These are phyloP conservation scores for Fusarium sp. DNA, from an alignment of 2,329 filamentous ascomycete species.

Conservation along the genomic window DNA sequence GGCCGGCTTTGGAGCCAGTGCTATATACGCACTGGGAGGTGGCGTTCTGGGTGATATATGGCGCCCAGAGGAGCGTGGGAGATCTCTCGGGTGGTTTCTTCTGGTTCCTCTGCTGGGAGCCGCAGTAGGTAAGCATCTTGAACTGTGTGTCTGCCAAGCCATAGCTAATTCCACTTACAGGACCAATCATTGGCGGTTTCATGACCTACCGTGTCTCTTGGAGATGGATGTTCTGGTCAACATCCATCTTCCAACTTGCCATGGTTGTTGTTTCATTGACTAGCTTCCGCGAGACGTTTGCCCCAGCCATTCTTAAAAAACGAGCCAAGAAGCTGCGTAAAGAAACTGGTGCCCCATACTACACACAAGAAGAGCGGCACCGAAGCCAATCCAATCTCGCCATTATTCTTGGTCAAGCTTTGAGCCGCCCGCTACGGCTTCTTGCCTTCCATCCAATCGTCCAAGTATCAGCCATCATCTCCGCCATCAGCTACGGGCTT, in stretches of 20 bases:
- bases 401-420: conserved; percentile 48
- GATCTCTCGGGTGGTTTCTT: conserved; percentile 52
- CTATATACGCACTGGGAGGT: conserved; percentile 58
- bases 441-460: conserved; percentile 71
- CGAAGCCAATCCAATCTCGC: conserved; percentile 44
- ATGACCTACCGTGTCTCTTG: conserved; percentile 52
- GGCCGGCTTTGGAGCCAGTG: conserved; percentile 61
- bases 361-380: conserved; percentile 53
- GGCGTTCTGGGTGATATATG: conserved; percentile 62
- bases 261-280: conserved; percentile 50
- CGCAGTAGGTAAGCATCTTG: conserved; percentile 47
- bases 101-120: conserved; percentile 55
- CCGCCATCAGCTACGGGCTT: conserved; percentile 70
- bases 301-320: conserved; percentile 49
- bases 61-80: conserved; percentile 58
- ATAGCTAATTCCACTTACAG: conserved; percentile 8
- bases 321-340: conserved; percentile 49
- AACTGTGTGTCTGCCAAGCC: rapidly evolving
- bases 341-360: conserved; percentile 47
- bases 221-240: conserved; percentile 61
- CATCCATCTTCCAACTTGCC: conserved; percentile 54
- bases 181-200: conserved; percentile 55
- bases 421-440: conserved; percentile 68
- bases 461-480: conserved; percentile 65
- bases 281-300: conserved; percentile 55